Evolutionary conservation across 2,329 filamentous ascomycete genomes (phyloP), one percentile per base, ranked within the genome.

Genomic region (Aspergillus chevalieri): DNA sequence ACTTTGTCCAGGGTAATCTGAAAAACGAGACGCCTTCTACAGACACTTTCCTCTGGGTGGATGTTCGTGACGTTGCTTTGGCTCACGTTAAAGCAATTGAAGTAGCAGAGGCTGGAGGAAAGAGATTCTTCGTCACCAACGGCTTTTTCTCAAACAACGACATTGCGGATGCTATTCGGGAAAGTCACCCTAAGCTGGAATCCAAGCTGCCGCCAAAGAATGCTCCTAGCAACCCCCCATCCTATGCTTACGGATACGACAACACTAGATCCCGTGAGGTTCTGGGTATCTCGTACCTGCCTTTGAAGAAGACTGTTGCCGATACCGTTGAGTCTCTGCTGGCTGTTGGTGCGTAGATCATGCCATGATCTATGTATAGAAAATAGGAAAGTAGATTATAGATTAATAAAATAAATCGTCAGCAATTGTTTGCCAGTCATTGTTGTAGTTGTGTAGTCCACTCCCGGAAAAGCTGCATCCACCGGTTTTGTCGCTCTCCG

Each of bases 1-100:
- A 84, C 52, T 69, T 87, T 46, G 75, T 85, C n/a, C 77, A 75
- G 6, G 86, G 86, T 15, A 78, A 80, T 51, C 78, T 73, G 63
- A 83, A 80, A 55, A 70, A 78, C 2, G 73, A 75, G 22, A 75
- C 86, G 8, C 74, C 78, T 0, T 74, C 81, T 0, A 85, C 81
- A 0, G 78, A 76, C 0, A 77, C 77, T 1, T 83, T 73, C 59
- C 71, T 83, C 1, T 86, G 80, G 71, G 79, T 84, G 2, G 62
- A 75, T 67, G 74, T 77, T 14, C 70, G 72, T 6, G 74, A 77
- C 49, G 63, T 76, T 41, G 74, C 74, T 9, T 63, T 76, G 8
- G 74, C 74, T 14, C 74, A 77, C 55, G 69, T 75, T 19, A 64
- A 66, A 53, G 73, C 74, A 14, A 71, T 75, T 21, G 74, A 77